phyloP scores from a whole-genome alignment of 306 rosid species.

The Malus sieversii region DNA sequence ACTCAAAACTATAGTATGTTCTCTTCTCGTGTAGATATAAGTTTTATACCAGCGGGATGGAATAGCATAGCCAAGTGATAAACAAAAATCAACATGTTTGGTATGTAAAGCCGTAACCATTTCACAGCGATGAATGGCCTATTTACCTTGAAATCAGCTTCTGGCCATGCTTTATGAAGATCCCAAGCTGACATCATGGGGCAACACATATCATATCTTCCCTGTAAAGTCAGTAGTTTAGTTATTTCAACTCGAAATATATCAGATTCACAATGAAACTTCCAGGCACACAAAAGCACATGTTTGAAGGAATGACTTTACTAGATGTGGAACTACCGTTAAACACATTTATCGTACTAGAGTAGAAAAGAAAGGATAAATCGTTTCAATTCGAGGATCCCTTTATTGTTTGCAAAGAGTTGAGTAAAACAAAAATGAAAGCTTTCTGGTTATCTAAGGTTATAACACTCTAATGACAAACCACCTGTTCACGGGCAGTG shows the following conservation, averaged over 20 bases:
- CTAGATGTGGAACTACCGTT: neutral
- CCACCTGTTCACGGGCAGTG: too few species aligned
- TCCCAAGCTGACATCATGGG: slow-evolving; percentile 99
- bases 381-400: too few species aligned
- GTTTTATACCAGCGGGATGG: neutral
- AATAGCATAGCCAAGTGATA: neutral
- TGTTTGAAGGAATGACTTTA: neutral
- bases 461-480: too few species aligned
- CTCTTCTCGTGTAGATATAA: neutral
- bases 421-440: too few species aligned
- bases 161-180: slow-evolving; percentile 98
- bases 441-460: too few species aligned
- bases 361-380: too few species aligned
- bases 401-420: too few species aligned
- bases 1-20: neutral
- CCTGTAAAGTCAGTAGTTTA: slow-evolving; percentile 35
- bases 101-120: neutral
- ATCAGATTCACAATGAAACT: neutral
- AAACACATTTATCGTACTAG: neutral
- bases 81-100: neutral
- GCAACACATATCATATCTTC: slow-evolving; percentile 89
- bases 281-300: neutral
- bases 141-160: slow-evolving; percentile 72
- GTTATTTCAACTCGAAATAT: neutral
- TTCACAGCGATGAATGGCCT: neutral